These are phyloP conservation scores for Hsuehochloa calcarea DNA, from an alignment of 176 grass and related monocot genomes.

Conservation along the genomic window DNA sequence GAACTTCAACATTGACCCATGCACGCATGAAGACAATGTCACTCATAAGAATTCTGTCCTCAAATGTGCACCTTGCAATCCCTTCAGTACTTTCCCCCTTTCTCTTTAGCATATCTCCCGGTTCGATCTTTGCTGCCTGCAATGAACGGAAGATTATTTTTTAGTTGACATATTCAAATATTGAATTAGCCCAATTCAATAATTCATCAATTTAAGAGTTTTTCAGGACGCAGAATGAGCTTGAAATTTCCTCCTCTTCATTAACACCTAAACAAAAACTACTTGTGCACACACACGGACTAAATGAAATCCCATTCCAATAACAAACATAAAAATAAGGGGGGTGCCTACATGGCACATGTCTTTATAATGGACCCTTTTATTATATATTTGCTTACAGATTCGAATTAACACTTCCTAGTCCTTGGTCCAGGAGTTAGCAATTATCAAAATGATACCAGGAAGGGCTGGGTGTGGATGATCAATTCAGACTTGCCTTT, in stretches of 20 bases:
- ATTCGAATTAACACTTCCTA: not conserved
- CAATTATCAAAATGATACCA: not conserved
- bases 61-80: constrained; percentile 94
- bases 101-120: constrained; percentile 60
- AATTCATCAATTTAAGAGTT: not conserved
- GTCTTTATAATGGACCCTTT: not conserved
- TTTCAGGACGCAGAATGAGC: not conserved
- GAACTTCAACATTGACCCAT: constrained; percentile 86
- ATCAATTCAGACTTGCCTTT: not conserved
- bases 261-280: not conserved
- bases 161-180: not conserved
- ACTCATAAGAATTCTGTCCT: constrained; percentile 97
- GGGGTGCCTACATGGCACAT: not conserved
- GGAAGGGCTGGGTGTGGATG: not conserved
- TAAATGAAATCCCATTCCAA: not conserved
- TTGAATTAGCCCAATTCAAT: not conserved
- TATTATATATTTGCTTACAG: not conserved
- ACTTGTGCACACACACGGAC: not conserved
- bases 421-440: not conserved
- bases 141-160: constrained; percentile 33
- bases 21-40: constrained; percentile 96
- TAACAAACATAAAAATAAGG: not conserved
- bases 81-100: constrained; percentile 77
- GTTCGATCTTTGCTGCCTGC: constrained; percentile 76
- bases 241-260: constrained; percentile 4